Base-by-base conservation (phyloP, 2,329 filamentous ascomycete species). In the Cladosporium halotolerans region DNA sequence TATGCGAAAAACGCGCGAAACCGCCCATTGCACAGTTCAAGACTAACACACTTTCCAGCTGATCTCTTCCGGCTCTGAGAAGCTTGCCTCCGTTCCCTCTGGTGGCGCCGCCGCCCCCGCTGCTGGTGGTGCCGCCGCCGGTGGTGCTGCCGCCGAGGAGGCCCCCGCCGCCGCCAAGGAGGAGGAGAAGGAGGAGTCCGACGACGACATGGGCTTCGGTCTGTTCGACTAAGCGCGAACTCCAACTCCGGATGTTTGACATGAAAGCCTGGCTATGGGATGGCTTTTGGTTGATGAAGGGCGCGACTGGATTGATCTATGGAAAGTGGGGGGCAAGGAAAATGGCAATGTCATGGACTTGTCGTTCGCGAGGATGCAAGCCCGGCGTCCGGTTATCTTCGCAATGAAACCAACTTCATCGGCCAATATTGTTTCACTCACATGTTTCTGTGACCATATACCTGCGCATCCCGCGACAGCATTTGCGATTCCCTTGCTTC, bases 51-150 rank as follows among this genome's bases (percentile, higher is more conserved):
- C 18, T 60, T 47, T 61, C 59, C 66, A 97, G 93, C 80, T 99
- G 77, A 96, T 99, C 75, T 68, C 88, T 68, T 83, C 91, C 77
- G 93, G 93, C 72, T 84, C 88, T 63, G 71, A 79, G 76, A 99
- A 99, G 86, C 89, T 99, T 70, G 93, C 93, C 68, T 96, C 92
- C 77, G 92, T 99, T 72, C 91, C 93, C 76, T 89, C 88, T 70
- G 93, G 91, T 70, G 91, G 91, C 76, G 82, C 79, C 70, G 88
- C 80, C 75, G 88, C 80, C 67, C 79, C 78, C 68, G 79, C 78
- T 68, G 80, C 77, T 64, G 69, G 72, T 63, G 76, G 79, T 73
- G 88, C 78, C 70, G 86, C 77, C 67, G 85, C 78, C 65, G 85
- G 77, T 64, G 86, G 78, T 66, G 87, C 77, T 70, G 88, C 78